Conservation (phyloP, 2,329 filamentous ascomycete genomes). For the Calonectria multiphialidica region DNA sequence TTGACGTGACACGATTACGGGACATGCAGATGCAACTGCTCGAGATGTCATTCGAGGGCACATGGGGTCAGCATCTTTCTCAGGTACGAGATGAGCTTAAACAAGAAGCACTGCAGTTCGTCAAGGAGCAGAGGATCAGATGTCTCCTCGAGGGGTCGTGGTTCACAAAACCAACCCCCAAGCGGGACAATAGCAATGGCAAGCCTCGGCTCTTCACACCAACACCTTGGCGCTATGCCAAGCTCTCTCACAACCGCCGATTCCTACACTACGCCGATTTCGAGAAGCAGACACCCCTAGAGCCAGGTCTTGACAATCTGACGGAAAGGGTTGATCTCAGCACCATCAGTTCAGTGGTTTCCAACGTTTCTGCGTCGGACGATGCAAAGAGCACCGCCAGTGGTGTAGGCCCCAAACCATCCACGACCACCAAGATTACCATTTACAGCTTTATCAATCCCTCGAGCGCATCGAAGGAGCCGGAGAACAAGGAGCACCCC, state of each 20-base stretch:
- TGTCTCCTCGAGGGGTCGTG: slow-evolving; percentile 90
- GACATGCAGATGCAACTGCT: slow-evolving; percentile 94
- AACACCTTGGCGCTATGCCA: slow-evolving; percentile 83
- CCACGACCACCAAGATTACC: slow-evolving; percentile 85
- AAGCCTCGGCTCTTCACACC: slow-evolving; percentile 58
- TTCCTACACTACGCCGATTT: slow-evolving; percentile 94
- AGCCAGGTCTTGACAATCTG: slow-evolving; percentile 80
- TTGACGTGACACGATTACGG: slow-evolving; percentile 82
- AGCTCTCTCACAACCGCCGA: slow-evolving; percentile 89
- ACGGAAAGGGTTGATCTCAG: slow-evolving; percentile 88
- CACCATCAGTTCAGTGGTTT: slow-evolving; percentile 91
- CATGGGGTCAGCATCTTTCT: slow-evolving; percentile 90
- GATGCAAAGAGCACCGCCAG: slow-evolving; percentile 59
- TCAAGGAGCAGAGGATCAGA: slow-evolving; percentile 95
- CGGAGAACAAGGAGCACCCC: slow-evolving; percentile 71
- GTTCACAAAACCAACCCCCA: slow-evolving; percentile 73
- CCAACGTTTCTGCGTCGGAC: slow-evolving; percentile 82
- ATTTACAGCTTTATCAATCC: slow-evolving; percentile 79
- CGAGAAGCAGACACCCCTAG: slow-evolving; percentile 69
- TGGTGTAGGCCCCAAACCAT: slow-evolving; percentile 56
- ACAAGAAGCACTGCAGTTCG: slow-evolving; percentile 92
- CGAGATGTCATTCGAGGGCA: slow-evolving; percentile 91
- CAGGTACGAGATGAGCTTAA: slow-evolving; percentile 93
- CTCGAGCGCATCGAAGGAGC: slow-evolving; percentile 50
- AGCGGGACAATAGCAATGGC: slow-evolving; percentile 49